phyloP scores from a whole-genome alignment of 1,139 yeast genomes.

The Suhomyces bribrorum region DNA sequence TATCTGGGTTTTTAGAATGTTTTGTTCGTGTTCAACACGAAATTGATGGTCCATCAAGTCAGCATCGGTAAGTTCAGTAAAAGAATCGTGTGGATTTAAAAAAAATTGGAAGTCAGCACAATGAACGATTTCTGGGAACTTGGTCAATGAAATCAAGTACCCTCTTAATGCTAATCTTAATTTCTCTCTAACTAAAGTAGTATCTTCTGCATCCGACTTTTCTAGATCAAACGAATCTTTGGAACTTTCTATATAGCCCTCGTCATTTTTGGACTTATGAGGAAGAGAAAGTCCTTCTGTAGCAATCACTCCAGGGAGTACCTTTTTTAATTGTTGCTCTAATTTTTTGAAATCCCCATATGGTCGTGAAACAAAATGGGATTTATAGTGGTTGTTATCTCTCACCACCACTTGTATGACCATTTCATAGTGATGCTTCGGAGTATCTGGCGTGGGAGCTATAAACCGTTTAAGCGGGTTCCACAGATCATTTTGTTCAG shows the following conservation, averaged over 20 bases:
- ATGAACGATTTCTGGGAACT: constrained; percentile 56
- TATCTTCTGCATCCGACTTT: constrained; percentile 1
- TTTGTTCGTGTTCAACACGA: constrained; percentile 61
- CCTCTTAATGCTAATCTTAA: constrained; percentile 76
- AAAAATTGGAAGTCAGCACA: constrained; percentile 56
- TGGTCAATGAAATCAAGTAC: constrained; percentile 56
- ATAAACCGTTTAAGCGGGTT: constrained; percentile 22
- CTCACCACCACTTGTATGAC: constrained; percentile 39
- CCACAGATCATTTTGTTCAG: constrained; percentile 21
- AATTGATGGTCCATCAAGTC: constrained; percentile 57
- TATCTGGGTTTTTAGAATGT: constrained; percentile 63
- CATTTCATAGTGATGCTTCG: constrained; percentile 44
- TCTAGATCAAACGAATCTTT: constrained; percentile 8
- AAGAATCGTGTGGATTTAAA: constrained; percentile 34
- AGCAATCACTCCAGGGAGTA: constrained; percentile 70
- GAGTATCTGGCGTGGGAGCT: constrained; percentile 19
- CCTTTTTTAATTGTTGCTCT: constrained; percentile 49
- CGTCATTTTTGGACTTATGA: constrained; percentile 50
- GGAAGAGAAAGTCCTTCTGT: constrained; percentile 57
- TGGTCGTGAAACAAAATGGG: constrained; percentile 56
- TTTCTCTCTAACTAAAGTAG: constrained; percentile 52
- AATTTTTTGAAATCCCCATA: constrained; percentile 67
- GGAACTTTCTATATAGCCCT: constrained; percentile 19
- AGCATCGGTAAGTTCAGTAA: constrained; percentile 31
- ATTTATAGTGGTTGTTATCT: constrained; percentile 14